Percentiles rank a stretch among this genome's conserved stretches.
phyloP scores from a whole-genome alignment of 2,329 filamentous ascomycete genomes.

The Rasamsonia emersonii region DNA sequence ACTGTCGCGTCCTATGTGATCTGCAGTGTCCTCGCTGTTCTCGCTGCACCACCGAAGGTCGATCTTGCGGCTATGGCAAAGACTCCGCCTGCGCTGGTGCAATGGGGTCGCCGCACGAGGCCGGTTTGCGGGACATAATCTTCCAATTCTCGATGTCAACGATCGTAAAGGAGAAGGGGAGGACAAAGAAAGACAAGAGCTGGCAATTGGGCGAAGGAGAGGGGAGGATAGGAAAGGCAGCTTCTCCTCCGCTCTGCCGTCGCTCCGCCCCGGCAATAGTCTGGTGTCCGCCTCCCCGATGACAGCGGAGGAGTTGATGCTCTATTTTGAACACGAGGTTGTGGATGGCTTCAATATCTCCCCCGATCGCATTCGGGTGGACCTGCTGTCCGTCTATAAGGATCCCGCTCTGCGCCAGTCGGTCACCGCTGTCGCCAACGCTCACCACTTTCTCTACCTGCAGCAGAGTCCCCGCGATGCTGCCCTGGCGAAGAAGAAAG shows the following conservation, averaged over 20 bases:
- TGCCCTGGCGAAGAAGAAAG: constrained; percentile 6
- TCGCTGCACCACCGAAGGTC: constrained; percentile 21
- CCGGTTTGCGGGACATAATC: constrained; percentile 11
- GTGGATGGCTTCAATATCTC: constrained; percentile 10
- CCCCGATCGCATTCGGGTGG: constrained; percentile 6
- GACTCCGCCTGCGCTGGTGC: constrained; percentile 37
- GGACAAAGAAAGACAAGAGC: background rate
- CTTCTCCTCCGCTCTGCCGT: background rate
- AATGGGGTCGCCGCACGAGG: constrained; percentile 19
- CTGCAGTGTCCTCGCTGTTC: constrained; percentile 30
- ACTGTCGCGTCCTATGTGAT: constrained; percentile 38
- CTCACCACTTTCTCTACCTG: constrained; percentile 8
- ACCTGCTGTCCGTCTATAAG: constrained; percentile 8
- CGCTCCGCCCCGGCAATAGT: background rate
- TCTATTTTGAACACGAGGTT: constrained; percentile 10
- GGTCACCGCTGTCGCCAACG: constrained; percentile 11
- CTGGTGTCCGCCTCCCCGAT: background rate
- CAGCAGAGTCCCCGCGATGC: constrained; percentile 5
- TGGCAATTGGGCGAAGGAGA: background rate
- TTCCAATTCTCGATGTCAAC: constrained; percentile 2
- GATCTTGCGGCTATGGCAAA: constrained; percentile 29
- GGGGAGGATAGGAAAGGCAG: background rate
- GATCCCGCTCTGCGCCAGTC: constrained; percentile 10
- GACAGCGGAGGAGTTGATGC: constrained; percentile 9
- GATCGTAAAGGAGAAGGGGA: background rate